Evolutionary conservation across 2,329 filamentous ascomycete genomes (phyloP), one percentile per base, ranked within the genome.

Genomic region (Fusarium sp.): DNA sequence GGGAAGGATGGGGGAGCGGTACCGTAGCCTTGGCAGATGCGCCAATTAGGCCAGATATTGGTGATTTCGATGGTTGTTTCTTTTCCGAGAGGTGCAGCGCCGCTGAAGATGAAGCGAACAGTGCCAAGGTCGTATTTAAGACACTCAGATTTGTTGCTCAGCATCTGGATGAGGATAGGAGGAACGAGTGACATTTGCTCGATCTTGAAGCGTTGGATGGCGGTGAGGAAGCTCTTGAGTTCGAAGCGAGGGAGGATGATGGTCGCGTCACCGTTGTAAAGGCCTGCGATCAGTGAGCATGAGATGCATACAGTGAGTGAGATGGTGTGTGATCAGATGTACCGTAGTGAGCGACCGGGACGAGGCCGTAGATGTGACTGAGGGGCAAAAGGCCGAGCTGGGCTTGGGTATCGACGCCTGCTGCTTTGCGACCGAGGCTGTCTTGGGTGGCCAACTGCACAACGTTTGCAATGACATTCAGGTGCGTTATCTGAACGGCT

Each of bases 401-500:
- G 17, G 83, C 74, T 54, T 82, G 76, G 1, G 75, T 80, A 2
- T 72, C 71, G 37, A 82, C 58, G 11, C 70, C 71, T 5, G 72
- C 66, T 29, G 71, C 65, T 60, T 75, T 72, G 57, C 79, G 73
- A n/a, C 72, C 51, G 49, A 77, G 65, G 56, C 71, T 43, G 47
- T 82, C 74, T 50, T 73, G 86, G 1, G 80, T 70, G 7, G 69
- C 71, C 50, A 88, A 80, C 71, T 93, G 90, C 42, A 92, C 69
- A 0, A 86, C 83, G 70, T 93, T 94, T 48, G 90, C 84, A 43
- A 94, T 93, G 38, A 93, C 88, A 63, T 94, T 94, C 33, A 78
- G 78, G 71, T 94, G 91, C 4, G 89, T 90, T 56, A 94, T 90
- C 87, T 91, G 92, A 49, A 93, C 91, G 39, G 90, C 91, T 88